Conservation (phyloP, 2,329 filamentous ascomycete species). For the Rutstroemia sp. region DNA sequence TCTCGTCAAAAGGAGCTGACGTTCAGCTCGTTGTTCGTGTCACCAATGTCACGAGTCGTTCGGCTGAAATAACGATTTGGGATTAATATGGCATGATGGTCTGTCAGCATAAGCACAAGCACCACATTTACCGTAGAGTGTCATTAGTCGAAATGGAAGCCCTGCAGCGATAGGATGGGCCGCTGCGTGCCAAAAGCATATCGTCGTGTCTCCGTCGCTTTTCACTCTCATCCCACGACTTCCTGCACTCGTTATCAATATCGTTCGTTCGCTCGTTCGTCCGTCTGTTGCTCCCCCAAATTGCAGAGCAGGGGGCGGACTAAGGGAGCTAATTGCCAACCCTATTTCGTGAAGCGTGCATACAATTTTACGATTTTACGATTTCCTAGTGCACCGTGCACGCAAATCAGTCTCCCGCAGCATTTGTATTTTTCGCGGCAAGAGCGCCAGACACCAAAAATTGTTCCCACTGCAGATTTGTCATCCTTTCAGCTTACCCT, state of each 20-base stretch:
- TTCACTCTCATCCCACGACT: background rate
- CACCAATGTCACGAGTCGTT: constrained; percentile 5
- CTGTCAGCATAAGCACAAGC: constrained; percentile 4
- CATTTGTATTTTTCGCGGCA: background rate
- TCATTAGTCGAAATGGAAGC: too few species aligned
- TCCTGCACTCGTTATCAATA: background rate
- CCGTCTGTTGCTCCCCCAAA: background rate
- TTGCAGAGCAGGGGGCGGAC: background rate
- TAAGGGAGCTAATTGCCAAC: background rate
- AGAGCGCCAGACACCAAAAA: background rate
- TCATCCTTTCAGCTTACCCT: background rate
- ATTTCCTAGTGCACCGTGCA: background rate
- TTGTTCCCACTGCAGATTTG: background rate
- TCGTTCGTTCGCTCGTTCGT: too few species aligned
- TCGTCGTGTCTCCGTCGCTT: background rate
- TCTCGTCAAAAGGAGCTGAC: constrained; percentile 1
- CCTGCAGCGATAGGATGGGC: too few species aligned
- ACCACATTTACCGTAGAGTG: background rate
- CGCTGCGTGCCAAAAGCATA: background rate
- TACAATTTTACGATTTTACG: background rate
- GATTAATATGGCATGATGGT: background rate
- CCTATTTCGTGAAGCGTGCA: background rate
- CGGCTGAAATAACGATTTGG: background rate
- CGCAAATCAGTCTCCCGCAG: background rate
- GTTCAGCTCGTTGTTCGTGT: constrained; percentile 7